phyloP scores from a whole-genome alignment of 306 rosid genomes.

The Castanospermum australe region DNA sequence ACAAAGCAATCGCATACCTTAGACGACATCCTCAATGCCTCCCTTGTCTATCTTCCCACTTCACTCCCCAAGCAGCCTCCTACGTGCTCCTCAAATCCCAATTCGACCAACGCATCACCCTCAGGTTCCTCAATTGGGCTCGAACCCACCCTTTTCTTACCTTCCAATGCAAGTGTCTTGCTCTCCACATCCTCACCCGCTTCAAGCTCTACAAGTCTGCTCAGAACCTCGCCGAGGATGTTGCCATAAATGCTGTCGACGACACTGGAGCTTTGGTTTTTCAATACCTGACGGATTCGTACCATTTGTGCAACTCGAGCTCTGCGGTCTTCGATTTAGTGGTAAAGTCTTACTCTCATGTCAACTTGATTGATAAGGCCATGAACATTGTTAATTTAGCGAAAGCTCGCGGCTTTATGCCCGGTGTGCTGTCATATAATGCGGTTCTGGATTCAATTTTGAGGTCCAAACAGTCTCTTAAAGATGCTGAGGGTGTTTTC shows the following conservation, averaged over 20 bases:
- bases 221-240: conserved; percentile 68
- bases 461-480: conserved; percentile 37
- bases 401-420: conserved; percentile 60
- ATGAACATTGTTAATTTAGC: conserved; percentile 53
- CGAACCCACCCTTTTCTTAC: conserved; percentile 53
- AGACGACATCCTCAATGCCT: conserved; percentile 69
- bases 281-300: conserved; percentile 51
- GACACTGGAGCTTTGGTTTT: conserved; percentile 52
- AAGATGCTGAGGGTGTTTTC: conserved; percentile 46
- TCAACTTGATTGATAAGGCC: conserved; percentile 53
- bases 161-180: conserved; percentile 63
- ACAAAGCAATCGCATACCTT: conserved; percentile 64
- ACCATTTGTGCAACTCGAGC: conserved; percentile 56
- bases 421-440: conserved; percentile 66
- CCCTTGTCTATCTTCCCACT: conserved; percentile 46
- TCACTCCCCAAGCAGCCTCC: conserved; percentile 78
- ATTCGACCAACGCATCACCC: conserved; percentile 42
- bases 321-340: conserved; percentile 75
- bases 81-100: conserved; percentile 73
- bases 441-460: conserved; percentile 57
- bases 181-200: conserved; percentile 83
- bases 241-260: conserved; percentile 38
- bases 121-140: conserved; percentile 75
- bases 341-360: conserved; percentile 64
- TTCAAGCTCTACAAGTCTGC: conserved; percentile 73